Percentiles rank a stretch among this genome's conserved stretches.
These are phyloP conservation scores for Ceratocystis variospora DNA, from an alignment of 2,329 filamentous ascomycete species.

Conservation along the genomic window DNA sequence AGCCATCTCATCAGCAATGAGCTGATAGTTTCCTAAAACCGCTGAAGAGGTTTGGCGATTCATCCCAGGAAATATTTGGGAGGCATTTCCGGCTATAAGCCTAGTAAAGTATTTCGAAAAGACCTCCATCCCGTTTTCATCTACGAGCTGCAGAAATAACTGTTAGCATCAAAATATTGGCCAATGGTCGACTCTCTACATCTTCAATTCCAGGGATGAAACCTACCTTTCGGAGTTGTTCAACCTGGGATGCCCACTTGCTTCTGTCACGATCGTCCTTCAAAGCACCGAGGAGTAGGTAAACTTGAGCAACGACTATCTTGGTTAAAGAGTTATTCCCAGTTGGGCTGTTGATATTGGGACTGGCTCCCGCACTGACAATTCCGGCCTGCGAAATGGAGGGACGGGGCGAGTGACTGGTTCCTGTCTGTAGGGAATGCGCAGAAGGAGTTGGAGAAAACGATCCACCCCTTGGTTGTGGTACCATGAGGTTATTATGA, in stretches of 20 bases:
- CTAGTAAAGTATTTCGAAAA: constrained; percentile 92
- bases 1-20: constrained; percentile 70
- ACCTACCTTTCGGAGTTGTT: constrained; percentile 79
- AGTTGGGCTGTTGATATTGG: constrained; percentile 48
- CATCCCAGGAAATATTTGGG: constrained; percentile 73
- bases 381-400: constrained; percentile 37
- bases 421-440: constrained; percentile 43
- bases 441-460: constrained; percentile 46
- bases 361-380: constrained; percentile 47
- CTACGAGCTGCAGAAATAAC: constrained; percentile 54
- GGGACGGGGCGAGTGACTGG: constrained; percentile 42
- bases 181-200: not conserved
- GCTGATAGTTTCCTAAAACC: constrained; percentile 57
- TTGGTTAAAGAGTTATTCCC: constrained; percentile 62
- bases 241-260: constrained; percentile 85
- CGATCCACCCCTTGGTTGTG: constrained; percentile 48
- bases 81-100: constrained; percentile 78
- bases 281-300: constrained; percentile 82
- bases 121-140: constrained; percentile 98
- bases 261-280: constrained; percentile 82
- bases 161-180: not conserved
- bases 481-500: constrained; percentile 40
- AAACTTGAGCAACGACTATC: constrained; percentile 90
- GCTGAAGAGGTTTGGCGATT: constrained; percentile 49
- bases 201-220: not conserved